Evolutionary conservation across 2,329 filamentous ascomycete species (phyloP).

Genomic region (Colletotrichum caudatum): DNA sequence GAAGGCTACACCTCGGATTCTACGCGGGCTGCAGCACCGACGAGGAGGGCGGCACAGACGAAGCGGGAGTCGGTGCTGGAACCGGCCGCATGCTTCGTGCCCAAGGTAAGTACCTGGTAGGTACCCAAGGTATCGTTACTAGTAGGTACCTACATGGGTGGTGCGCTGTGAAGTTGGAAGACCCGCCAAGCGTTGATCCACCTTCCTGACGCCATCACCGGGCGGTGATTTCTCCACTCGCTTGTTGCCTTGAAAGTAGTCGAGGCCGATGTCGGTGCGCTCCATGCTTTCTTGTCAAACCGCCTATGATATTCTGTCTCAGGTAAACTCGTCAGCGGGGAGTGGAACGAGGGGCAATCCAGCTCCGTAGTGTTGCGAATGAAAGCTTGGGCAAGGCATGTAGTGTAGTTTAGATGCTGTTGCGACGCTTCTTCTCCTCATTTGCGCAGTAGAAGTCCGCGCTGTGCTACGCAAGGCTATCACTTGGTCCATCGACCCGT

Average conservation of each 20-base stretch:
- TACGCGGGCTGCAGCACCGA: slow-evolving; percentile 2
- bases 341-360: background rate
- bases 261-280: slow-evolving; percentile 3
- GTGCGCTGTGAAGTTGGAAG: slow-evolving; percentile 12
- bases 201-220: slow-evolving; percentile 35
- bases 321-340: background rate
- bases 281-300: slow-evolving; percentile 4
- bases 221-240: slow-evolving; percentile 2
- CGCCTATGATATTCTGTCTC: background rate
- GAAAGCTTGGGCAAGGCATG: background rate
- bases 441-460: background rate
- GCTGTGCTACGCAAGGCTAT: background rate
- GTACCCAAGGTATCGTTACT: background rate
- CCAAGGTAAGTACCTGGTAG: background rate
- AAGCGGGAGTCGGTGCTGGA: slow-evolving; percentile 10
- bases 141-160: too few species aligned
- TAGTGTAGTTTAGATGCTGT: background rate
- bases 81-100: background rate
- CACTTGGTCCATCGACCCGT: slow-evolving; percentile 7
- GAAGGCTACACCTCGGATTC: too few species aligned
- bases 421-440: background rate
- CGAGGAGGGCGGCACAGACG: slow-evolving; percentile 6
- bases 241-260: slow-evolving; percentile 24
- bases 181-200: slow-evolving; percentile 35
- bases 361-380: background rate